Evolutionary conservation across 371 early-diverging fungal genomes (phyloP).

Genomic region (Astathelohania contejeani): DNA sequence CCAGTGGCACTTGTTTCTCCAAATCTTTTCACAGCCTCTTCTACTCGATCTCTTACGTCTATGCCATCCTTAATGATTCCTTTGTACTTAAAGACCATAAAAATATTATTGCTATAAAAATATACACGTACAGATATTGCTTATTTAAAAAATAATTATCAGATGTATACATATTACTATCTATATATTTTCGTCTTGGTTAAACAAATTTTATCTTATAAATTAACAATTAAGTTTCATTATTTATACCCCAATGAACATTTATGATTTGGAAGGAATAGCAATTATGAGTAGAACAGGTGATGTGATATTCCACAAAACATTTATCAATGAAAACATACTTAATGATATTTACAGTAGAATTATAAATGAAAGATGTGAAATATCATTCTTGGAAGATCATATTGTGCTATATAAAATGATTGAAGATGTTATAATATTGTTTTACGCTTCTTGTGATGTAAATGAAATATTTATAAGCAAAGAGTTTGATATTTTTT

Average conservation of each 20-base stretch:
- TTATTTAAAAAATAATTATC: no score
- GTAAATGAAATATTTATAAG: constrained; percentile 47
- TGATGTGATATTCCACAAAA: constrained; percentile 7
- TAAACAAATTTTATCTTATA: no score
- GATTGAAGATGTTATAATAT: constrained; percentile 32
- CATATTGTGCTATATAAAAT: constrained; percentile 36
- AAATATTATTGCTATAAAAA: no score
- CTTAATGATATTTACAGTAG: constrained; percentile 1
- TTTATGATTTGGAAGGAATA: constrained; percentile 18
- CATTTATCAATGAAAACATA: constrained; percentile 4
- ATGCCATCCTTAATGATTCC: no score
- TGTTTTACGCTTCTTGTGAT: constrained; percentile 31
- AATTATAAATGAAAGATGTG: constrained; percentile 5
- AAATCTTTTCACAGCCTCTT: no score
- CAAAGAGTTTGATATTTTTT: constrained; percentile 44
- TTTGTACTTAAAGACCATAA: no score
- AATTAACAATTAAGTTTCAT: no score
- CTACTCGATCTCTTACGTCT: no score
- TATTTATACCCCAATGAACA: constrained; percentile 16
- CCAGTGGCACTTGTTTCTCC: no score
- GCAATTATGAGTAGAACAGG: constrained; percentile 11
- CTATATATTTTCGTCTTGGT: no score
- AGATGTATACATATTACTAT: no score
- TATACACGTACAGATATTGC: no score
- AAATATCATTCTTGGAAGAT: constrained; percentile 17